Evolutionary conservation across 2,329 filamentous ascomycete genomes (phyloP).

Genomic region (Fusarium multiceps): DNA sequence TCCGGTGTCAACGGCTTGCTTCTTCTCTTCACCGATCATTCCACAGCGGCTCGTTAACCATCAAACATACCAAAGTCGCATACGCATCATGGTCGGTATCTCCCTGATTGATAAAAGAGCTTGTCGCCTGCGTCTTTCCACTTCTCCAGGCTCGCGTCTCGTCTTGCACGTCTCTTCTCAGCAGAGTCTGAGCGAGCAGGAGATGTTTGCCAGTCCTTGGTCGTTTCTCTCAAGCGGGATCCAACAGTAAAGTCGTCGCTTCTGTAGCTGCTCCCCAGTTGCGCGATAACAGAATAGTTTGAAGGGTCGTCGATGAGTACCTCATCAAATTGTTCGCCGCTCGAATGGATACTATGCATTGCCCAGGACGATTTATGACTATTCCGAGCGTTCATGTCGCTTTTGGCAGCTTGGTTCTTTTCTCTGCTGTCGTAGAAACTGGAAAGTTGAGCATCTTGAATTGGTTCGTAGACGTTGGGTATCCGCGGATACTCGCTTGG

Average conservation of each 20-base stretch:
- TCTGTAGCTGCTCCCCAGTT: slow-evolving; percentile 25
- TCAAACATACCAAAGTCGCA: not conserved
- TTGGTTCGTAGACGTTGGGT: slow-evolving; percentile 41
- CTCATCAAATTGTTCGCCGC: slow-evolving; percentile 1
- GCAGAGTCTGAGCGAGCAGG: slow-evolving; percentile 6
- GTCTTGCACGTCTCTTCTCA: slow-evolving; percentile 30
- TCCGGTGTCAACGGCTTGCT: not conserved
- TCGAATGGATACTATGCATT: not conserved
- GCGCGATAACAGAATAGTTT: slow-evolving; percentile 22
- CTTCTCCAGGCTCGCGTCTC: slow-evolving; percentile 36
- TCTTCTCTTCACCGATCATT: not conserved
- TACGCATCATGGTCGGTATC: slow-evolving; percentile 20
- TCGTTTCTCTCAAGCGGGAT: not conserved
- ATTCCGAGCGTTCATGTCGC: not conserved
- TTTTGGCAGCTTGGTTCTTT: slow-evolving; percentile 2
- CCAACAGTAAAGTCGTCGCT: slow-evolving; percentile 6
- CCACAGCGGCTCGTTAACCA: not conserved
- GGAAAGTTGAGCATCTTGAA: slow-evolving; percentile 17
- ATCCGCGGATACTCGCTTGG: slow-evolving; percentile 37
- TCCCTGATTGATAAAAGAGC: slow-evolving; percentile 35
- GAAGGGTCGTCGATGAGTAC: slow-evolving; percentile 12
- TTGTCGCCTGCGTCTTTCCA: slow-evolving; percentile 43
- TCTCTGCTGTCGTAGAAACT: slow-evolving; percentile 11
- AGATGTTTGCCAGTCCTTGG: slow-evolving; percentile 1
- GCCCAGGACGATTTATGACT: slow-evolving; percentile 11